Evolutionary conservation across 768 basidiomycete species (phyloP), one percentile per base, ranked within the genome.

Genomic region (Kwoniella dejecticola): DNA sequence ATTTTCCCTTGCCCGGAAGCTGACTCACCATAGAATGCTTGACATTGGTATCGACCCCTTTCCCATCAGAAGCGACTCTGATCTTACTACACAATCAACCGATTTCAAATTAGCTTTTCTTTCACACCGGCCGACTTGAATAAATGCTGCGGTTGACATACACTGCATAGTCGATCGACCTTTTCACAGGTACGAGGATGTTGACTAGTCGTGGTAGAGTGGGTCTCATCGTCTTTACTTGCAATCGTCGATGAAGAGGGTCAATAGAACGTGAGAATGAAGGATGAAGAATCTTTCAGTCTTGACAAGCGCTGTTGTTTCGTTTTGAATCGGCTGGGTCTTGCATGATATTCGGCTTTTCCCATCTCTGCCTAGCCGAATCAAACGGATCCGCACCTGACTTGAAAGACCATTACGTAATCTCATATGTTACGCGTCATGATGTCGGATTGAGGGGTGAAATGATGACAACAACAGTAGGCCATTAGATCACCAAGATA

Each of bases 161-260:
- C 73, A 95, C 92, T 3, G 92, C 89, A 86, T 90, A 99, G 82
- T 98, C 96, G 52, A 99, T 96, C 64, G 72, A 90, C 86, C 94
- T 84, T 82, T 98, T 98, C 49, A 97, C 86, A 24, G 94, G 94
- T 6, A 97, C 93, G 52, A 98, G 87, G 58, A 97, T 88, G 80
- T 94, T 90, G 70, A 97, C 83, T 65, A 90, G 82, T 48, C 86
- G 23, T 2, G 69, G 66, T 10, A 68, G 29, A 36, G 71, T 66
- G 19, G 73, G 73, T 40, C 71, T 47, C 73, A 75, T 75, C n/a
- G 5, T 62, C 52, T 19, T 27, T 15, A 36, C 10, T 17, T 54
- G 41, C 17, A 23, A n/a, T 12, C 38, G 33, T 13, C 12, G 21
- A 46, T 30, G 47, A 48, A 48, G 26, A 17, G 24, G 17, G 33